Base-by-base conservation (phyloP, 1,139 yeast species). In the Nakaseomyces sp. region DNA sequence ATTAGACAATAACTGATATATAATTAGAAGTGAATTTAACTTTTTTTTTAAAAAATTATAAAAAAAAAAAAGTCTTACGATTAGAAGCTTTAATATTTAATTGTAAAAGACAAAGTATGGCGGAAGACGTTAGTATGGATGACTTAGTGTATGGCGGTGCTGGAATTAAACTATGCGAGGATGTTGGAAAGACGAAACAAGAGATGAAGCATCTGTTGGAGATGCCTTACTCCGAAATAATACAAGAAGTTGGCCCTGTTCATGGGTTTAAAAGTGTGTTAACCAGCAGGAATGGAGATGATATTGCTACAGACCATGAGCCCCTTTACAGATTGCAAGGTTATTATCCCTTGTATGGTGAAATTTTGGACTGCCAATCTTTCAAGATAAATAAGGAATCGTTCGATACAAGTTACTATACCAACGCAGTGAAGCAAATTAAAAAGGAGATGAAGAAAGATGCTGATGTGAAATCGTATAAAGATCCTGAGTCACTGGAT, bases 401-500 rank as follows among this genome's bases (percentile, higher is more conserved):
- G 7, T 32, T 32, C 16, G 36, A 32, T 4, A 18, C 5, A 4
- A 32, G 36, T 19, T 32, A 17, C 12, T 32, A 32, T 19, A 32
- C 24, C 13, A 17, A 32, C 18, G 36, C 36, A 5, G 24, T 32
- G 5, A 19, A 2, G 6, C 33, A 30, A 15, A 15, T 30, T 7
- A 30, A 30, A 13, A 16, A 10, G 7, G 19, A 30, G 12, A 7
- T 30, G 9, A 32, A 17, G 24, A 32, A 32, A 19, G 13, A 32
- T 6, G 33, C 5, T 30, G 5, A 10, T 30, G 33, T 15, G n/a
- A 12, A 17, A 7, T 5, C 6, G 8, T 32, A 18, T 32, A 32
- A 32, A 7, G 38, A 35, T 35, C 38, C 38, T 22, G 38, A 35
- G 12, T 35, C 38, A 7, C 38, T 35, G 5, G 38, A 35, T 35